Conservation (phyloP, 495 filamentous ascomycete genomes). For the Neurospora sp. region DNA sequence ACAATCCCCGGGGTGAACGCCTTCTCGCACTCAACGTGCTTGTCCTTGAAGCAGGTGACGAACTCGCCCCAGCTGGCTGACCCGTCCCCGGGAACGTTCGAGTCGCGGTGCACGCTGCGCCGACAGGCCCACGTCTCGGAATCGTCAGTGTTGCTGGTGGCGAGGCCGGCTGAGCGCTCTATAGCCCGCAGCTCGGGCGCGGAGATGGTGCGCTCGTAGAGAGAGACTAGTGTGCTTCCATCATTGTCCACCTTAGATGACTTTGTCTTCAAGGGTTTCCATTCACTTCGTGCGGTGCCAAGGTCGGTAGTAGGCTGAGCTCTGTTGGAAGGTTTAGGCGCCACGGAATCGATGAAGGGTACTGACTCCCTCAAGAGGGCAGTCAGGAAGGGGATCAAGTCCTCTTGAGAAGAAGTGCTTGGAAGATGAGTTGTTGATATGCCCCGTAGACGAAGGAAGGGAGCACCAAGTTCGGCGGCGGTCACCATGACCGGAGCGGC, state of each 20-base stretch:
- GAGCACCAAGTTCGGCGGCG: neutral
- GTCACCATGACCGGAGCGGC: neutral
- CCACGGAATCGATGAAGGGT: slow-evolving; percentile 40
- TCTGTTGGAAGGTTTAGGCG: slow-evolving; percentile 21
- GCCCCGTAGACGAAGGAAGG: slow-evolving; percentile 28
- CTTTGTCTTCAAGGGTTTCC: slow-evolving; percentile 34
- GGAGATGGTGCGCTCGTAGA: slow-evolving; percentile 34
- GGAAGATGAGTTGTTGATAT: slow-evolving; percentile 31
- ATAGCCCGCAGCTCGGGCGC: slow-evolving; percentile 21
- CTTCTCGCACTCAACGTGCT: slow-evolving; percentile 58
- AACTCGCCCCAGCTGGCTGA: slow-evolving; percentile 62
- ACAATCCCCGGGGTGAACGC: slow-evolving; percentile 62
- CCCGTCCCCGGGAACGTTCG: slow-evolving; percentile 28
- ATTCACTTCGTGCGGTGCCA: slow-evolving; percentile 17
- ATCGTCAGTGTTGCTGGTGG: slow-evolving; percentile 5
- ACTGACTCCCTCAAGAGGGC: slow-evolving; percentile 45
- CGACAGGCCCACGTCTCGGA: slow-evolving; percentile 45
- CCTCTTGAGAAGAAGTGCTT: slow-evolving; percentile 8
- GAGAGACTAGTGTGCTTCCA: slow-evolving; percentile 29
- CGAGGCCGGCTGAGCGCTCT: neutral
- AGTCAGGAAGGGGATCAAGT: slow-evolving; percentile 28
- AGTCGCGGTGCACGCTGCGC: slow-evolving; percentile 50
- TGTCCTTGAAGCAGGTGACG: slow-evolving; percentile 41
- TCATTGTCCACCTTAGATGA: slow-evolving; percentile 29
- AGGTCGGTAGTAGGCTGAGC: neutral